These are phyloP conservation scores for Coemansia guatemalensis DNA, from an alignment of 192 early-diverging fungal species.

Conservation along the genomic window DNA sequence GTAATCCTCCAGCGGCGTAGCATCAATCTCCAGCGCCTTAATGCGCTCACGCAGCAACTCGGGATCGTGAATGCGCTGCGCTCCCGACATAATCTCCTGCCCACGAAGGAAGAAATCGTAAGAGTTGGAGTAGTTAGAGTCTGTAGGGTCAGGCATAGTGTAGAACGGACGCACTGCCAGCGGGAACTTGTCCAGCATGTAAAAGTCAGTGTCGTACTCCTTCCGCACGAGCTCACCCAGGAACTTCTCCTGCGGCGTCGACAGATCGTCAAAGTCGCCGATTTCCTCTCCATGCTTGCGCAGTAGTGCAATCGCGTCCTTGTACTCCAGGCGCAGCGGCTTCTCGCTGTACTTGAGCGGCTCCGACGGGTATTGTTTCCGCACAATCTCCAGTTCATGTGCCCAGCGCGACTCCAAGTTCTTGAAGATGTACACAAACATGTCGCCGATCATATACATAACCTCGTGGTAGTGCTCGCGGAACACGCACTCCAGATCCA, in stretches of 20 bases:
- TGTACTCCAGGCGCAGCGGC: constrained; percentile 79
- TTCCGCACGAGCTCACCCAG: constrained; percentile 88
- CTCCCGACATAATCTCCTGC: constrained; percentile 98
- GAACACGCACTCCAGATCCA: constrained; percentile 99
- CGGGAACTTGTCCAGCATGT: constrained; percentile 99
- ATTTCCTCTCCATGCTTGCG: constrained; percentile 85
- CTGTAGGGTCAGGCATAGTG: constrained; percentile 96
- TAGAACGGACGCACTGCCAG: constrained; percentile 94
- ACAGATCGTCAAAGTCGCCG: constrained; percentile 91
- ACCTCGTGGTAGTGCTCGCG: constrained; percentile 99
- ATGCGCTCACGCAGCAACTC: constrained; percentile 75
- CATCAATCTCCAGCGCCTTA: constrained; percentile 73
- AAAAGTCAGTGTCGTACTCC: constrained; percentile 98
- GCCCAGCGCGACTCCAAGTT: constrained; percentile 81
- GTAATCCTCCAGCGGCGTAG: constrained; percentile 83
- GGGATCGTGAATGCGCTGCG: constrained; percentile 97
- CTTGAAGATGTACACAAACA: constrained; percentile 91
- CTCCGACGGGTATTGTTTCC: constrained; percentile 89
- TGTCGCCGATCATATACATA: constrained; percentile 86
- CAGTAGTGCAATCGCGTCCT: constrained; percentile 88
- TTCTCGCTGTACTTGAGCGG: constrained; percentile 85
- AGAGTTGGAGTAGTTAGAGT: constrained; percentile 93
- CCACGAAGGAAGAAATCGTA: constrained; percentile 99
- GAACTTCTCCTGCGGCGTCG: constrained; percentile 79
- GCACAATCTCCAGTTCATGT: constrained; percentile 81